Conservation (phyloP, 129 eudicot species). For the Flaveria bidentis region DNA sequence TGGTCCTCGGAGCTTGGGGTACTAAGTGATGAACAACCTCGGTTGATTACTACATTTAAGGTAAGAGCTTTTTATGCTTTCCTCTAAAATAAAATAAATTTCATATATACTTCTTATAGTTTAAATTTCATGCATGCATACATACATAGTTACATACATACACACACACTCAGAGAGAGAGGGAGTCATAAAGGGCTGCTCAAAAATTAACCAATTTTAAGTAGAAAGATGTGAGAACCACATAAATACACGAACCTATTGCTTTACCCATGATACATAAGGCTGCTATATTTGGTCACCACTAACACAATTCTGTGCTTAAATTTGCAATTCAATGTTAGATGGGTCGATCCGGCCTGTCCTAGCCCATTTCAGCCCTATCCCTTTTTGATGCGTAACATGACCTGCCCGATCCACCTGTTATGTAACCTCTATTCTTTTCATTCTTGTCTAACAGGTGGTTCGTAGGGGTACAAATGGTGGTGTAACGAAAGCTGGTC, state of each 20-base stretch:
- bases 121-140: not conserved
- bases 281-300: not conserved
- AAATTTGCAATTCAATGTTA: not conserved
- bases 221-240: not conserved
- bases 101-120: not conserved
- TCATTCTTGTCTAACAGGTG: slow-evolving; percentile 50
- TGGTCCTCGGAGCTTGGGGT: slow-evolving; percentile 99
- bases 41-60: slow-evolving; percentile 85
- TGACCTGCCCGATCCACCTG: not conserved
- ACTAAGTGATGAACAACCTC: slow-evolving; percentile 85
- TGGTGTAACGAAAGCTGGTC: slow-evolving; percentile 82
- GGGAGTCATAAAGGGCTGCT: not conserved
- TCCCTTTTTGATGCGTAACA: not conserved
- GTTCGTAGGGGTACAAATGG: slow-evolving; percentile 99
- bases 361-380: not conserved
- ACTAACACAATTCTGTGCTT: not conserved
- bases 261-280: not conserved
- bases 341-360: not conserved
- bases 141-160: not conserved
- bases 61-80: slow-evolving; percentile 37
- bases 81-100: not conserved
- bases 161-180: not conserved
- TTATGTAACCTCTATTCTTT: not conserved
- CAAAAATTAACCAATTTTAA: not conserved
- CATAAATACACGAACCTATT: not conserved